phyloP scores from a whole-genome alignment of 148 eudicot species.

The Dianthus caryophyllus region DNA sequence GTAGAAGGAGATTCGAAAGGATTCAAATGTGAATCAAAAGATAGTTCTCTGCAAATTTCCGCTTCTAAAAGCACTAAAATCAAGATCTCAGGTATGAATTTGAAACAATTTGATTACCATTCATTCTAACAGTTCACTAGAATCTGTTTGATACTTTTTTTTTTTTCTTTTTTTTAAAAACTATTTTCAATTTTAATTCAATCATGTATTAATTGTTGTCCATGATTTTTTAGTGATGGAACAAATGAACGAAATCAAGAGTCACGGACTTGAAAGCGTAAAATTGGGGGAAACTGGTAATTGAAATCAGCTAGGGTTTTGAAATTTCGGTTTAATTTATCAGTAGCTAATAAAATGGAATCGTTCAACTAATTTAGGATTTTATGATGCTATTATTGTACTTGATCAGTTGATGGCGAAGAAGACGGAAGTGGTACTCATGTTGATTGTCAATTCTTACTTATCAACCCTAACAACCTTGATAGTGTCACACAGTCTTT shows the following conservation, averaged over 20 bases:
- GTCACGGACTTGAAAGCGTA: slow-evolving; percentile 13
- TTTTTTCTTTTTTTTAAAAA: background rate
- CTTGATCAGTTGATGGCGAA: slow-evolving; percentile 2
- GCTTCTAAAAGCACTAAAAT: slow-evolving; percentile 41
- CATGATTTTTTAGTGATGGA: slow-evolving; percentile 33
- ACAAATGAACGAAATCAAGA: slow-evolving; percentile 11
- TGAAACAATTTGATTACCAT: background rate
- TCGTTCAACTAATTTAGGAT: background rate
- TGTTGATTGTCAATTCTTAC: slow-evolving; percentile 40
- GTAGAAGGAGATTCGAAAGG: slow-evolving; percentile 46
- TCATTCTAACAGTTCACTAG: background rate
- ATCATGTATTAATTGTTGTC: background rate
- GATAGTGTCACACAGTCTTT: slow-evolving; percentile 45
- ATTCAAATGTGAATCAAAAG: slow-evolving; percentile 34
- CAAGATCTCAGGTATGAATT: slow-evolving; percentile 51
- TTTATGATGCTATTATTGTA: background rate
- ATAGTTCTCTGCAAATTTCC: slow-evolving; percentile 39
- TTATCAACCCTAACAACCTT: slow-evolving; percentile 68
- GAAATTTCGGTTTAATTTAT: background rate
- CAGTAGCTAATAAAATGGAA: no score
- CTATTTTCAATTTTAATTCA: background rate
- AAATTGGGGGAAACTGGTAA: slow-evolving; percentile 26
- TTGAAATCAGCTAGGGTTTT: slow-evolving; percentile 12
- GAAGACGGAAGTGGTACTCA: slow-evolving; percentile 13
- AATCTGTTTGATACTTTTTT: no score